Evolutionary conservation across 495 filamentous ascomycete genomes (phyloP), one percentile per base, ranked within the genome.

Genomic region (Neurospora africana): DNA sequence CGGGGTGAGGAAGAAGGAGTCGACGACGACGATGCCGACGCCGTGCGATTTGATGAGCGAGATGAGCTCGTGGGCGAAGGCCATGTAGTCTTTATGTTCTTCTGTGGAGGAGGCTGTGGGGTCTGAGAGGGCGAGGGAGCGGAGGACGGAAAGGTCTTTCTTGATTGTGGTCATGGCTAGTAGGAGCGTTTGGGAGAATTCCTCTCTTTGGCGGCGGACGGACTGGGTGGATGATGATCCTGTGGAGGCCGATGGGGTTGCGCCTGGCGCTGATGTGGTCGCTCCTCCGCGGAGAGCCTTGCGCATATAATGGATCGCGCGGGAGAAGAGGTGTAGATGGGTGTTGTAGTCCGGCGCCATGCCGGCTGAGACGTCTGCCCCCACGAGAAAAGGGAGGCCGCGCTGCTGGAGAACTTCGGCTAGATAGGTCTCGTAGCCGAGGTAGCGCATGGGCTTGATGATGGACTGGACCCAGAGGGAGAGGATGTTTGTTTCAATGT

Each of bases 141-240:
- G 73, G 35, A 84, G 74, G 0, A 77, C 75, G 27, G 80, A 76
- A 0, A 87, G 78, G 71, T 85, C 78, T n/a, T 76, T 68, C 70
- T 82, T 84, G 72, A 87, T 86, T 36, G 80, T 82, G n/a, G 81
- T 79, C 85, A 87, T 87, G 8, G 77, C 77, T 27, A 74, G 74
- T 41, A 79, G 77, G 4, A 87, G 73, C 19, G 76, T 78, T 40
- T 74, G 78, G 21, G 75, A 75, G 75, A 80, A 85, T 19, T 82
- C 76, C 1, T 74, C 73, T 21, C 81, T 65, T 33, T 65, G 79
- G 17, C 81, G 72, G 17, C 78, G 74, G 40, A 72, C 69, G 68
- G 77, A 71, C 21, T 71, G 74, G 19, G 53, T 71, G 0, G 73
- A 68, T 30, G 41, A 43, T 23, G 44, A 53, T 13, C 11, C 23